These are phyloP conservation scores for Dioszegia crocea DNA, from an alignment of 768 basidiomycete species.

Conservation along the genomic window DNA sequence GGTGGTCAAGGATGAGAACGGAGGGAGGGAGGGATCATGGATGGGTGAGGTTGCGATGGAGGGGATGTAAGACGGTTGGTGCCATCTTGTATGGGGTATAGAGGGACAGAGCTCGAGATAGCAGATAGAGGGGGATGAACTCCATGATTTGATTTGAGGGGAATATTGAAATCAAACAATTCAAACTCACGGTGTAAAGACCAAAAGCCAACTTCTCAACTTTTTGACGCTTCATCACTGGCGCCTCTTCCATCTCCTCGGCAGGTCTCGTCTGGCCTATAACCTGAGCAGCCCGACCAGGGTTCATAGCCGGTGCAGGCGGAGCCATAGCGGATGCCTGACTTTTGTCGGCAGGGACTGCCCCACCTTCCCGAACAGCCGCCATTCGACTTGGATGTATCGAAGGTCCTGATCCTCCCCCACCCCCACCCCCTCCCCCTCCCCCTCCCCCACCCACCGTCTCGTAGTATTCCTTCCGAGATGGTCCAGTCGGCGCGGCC, in stretches of 20 bases:
- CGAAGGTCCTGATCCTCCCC: conserved; percentile 49
- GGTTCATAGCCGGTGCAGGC: conserved; percentile 1
- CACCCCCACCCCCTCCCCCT: neutral
- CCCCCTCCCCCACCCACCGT: neutral
- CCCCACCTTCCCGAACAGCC: conserved; percentile 49
- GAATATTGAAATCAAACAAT: conserved; percentile 56
- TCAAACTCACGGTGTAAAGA: neutral
- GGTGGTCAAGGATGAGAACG: conserved; percentile 6
- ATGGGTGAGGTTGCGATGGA: neutral
- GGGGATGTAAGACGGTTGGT: too few relatives aligned
- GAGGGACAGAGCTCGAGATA: too few relatives aligned
- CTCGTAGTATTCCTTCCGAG: conserved; percentile 52
- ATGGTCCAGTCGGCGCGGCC: conserved; percentile 76
- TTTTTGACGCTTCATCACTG: conserved; percentile 76
- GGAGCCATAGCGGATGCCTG: neutral
- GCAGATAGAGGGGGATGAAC: neutral
- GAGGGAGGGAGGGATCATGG: neutral
- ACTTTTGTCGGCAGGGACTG: neutral
- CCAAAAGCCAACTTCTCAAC: conserved; percentile 82
- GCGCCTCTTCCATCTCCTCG: conserved; percentile 52
- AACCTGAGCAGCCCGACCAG: conserved; percentile 21
- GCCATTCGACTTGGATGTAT: conserved; percentile 69
- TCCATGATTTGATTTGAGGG: neutral
- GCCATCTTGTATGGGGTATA: too few relatives aligned
- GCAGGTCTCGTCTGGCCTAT: conserved; percentile 61